Conservation (phyloP, 2,329 filamentous ascomycete species). For the Hypoxylon sp. region DNA sequence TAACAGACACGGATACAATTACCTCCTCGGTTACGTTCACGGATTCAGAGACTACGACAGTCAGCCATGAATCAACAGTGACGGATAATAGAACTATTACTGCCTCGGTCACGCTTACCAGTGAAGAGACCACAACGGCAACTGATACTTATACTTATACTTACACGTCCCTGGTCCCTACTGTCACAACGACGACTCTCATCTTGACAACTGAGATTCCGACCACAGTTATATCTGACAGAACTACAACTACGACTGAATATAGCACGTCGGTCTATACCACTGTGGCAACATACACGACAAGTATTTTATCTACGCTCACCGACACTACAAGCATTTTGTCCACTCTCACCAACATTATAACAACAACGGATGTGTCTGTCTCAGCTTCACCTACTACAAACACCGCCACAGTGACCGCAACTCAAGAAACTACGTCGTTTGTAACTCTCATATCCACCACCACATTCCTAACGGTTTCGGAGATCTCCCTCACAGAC, state of each 20-base stretch:
- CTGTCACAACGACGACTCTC: conserved; percentile 40
- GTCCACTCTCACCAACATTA: conserved; percentile 30
- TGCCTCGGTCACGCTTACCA: conserved; percentile 22
- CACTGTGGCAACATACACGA: conserved; percentile 39
- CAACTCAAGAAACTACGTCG: conserved; percentile 47
- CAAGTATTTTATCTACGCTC: conserved; percentile 40
- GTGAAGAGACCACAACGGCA: conserved; percentile 34
- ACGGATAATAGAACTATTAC: conserved; percentile 35
- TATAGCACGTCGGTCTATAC: conserved; percentile 46
- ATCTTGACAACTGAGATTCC: conserved; percentile 45
- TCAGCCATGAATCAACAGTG: conserved; percentile 22
- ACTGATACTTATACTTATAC: conserved; percentile 47
- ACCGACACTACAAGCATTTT: conserved; percentile 41
- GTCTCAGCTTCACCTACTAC: conserved; percentile 44
- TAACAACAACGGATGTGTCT: conserved; percentile 43
- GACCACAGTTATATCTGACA: conserved; percentile 43
- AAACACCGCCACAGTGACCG: conserved; percentile 45
- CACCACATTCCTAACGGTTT: conserved; percentile 48
- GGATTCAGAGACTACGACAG: conserved; percentile 22
- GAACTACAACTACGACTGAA: conserved; percentile 43
- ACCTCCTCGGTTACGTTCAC: conserved; percentile 28
- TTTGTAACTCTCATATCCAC: conserved; percentile 48
- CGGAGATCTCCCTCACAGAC: conserved; percentile 50
- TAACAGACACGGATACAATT: conserved; percentile 37
- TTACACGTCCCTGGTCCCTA: conserved; percentile 45